Percentiles rank a stretch among this genome's conserved stretches.
phyloP scores from a whole-genome alignment of 2,329 filamentous ascomycete genomes.

The Cephalotrichum gorgonifer region DNA sequence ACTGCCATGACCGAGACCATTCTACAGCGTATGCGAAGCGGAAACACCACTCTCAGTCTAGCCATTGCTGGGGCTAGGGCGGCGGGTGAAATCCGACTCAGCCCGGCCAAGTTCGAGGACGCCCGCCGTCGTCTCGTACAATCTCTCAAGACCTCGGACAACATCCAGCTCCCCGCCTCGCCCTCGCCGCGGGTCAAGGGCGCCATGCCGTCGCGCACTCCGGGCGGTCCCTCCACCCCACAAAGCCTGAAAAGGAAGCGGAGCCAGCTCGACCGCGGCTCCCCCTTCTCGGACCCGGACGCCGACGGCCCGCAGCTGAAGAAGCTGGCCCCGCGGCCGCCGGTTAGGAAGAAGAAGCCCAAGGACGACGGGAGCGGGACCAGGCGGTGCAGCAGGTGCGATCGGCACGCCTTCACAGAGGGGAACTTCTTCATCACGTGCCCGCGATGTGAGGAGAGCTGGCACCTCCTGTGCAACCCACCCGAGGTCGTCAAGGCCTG shows the following conservation, averaged over 20 bases:
- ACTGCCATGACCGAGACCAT: slow-evolving; percentile 15
- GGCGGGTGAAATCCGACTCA: background rate
- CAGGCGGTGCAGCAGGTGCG: slow-evolving; percentile 12
- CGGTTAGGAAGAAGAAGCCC: slow-evolving; percentile 8
- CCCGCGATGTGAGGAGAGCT: slow-evolving; percentile 11
- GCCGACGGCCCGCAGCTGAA: background rate
- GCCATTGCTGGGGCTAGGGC: background rate
- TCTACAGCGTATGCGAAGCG: slow-evolving; percentile 15
- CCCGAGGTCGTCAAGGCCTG: slow-evolving; percentile 10
- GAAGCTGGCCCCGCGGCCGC: slow-evolving; percentile 5
- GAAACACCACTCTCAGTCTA: slow-evolving; percentile 5
- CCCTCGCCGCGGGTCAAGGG: slow-evolving; percentile 3
- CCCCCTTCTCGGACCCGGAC: background rate
- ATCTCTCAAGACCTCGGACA: slow-evolving; percentile 6
- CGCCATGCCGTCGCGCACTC: background rate
- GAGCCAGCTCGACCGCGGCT: slow-evolving; percentile 1
- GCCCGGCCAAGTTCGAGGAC: slow-evolving; percentile 6
- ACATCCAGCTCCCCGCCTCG: background rate
- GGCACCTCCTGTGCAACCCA: slow-evolving; percentile 15
- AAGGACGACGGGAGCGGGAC: slow-evolving; percentile 6
- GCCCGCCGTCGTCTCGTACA: slow-evolving; percentile 7
- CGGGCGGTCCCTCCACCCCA: background rate
- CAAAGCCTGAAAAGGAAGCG: slow-evolving; percentile 3
- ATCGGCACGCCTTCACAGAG: slow-evolving; percentile 9
- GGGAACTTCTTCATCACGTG: slow-evolving; percentile 14